Evolutionary conservation across 2,329 filamentous ascomycete species (phyloP).

Genomic region (Paecilomyces dactylethromorphus): DNA sequence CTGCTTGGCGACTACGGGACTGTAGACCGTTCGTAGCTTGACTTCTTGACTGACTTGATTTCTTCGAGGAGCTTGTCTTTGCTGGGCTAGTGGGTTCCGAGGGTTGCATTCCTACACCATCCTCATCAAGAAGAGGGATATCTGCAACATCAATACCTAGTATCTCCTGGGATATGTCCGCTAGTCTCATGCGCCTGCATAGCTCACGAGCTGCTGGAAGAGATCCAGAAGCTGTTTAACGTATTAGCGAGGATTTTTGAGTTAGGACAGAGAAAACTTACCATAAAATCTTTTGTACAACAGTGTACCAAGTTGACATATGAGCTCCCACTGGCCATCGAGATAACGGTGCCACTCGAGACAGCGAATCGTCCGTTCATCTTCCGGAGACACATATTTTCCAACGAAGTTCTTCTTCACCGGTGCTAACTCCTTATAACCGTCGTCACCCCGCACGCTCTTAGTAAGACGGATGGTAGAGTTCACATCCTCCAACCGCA

Average conservation of each 20-base stretch:
- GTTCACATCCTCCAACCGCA: conserved; percentile 24
- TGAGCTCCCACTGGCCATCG: conserved; percentile 63
- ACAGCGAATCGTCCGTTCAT: conserved; percentile 70
- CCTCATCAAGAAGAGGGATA: conserved; percentile 13
- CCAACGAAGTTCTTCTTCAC: conserved; percentile 67
- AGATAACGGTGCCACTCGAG: conserved; percentile 80
- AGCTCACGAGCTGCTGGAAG: conserved; percentile 52
- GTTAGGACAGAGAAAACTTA: conserved; percentile 46
- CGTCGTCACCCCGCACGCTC: conserved; percentile 47
- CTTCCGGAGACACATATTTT: conserved; percentile 50
- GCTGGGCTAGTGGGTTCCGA: conserved; percentile 24
- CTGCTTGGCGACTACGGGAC: conserved; percentile 14
- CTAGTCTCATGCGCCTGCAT: conserved; percentile 44
- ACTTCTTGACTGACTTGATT: conserved; percentile 13
- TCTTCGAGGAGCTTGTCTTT: conserved; percentile 19
- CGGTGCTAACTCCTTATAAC: conserved; percentile 51
- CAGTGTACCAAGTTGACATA: conserved; percentile 61
- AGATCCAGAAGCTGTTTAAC: conserved; percentile 25
- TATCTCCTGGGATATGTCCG: conserved; percentile 37
- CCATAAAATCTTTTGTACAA: conserved; percentile 80
- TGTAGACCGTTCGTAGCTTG: conserved; percentile 19
- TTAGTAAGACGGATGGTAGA: conserved; percentile 24
- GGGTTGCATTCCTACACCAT: conserved; percentile 15
- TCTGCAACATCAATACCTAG: conserved; percentile 33
- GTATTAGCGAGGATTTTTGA: conserved; percentile 6